Percentiles rank a stretch among this genome's conserved stretches.
Evolutionary conservation across 2,329 filamentous ascomycete genomes (phyloP).

Genomic region (Claviceps sp.): DNA sequence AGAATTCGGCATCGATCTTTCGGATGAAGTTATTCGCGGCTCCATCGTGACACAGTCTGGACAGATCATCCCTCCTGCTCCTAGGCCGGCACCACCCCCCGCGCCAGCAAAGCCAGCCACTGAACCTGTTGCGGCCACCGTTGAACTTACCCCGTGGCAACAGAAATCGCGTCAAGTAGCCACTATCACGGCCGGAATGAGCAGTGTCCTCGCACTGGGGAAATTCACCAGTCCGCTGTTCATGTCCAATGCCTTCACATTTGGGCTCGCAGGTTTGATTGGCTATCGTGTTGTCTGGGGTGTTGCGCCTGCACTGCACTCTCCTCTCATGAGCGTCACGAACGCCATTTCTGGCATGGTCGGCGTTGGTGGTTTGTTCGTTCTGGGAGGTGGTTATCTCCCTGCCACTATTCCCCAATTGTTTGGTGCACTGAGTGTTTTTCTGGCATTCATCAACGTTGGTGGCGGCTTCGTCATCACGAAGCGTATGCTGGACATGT

Average conservation of each 20-base stretch:
- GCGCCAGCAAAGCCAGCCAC: slow-evolving; percentile 30
- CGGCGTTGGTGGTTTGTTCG: slow-evolving; percentile 75
- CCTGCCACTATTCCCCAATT: slow-evolving; percentile 67
- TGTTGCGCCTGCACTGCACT: slow-evolving; percentile 70
- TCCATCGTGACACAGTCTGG: slow-evolving; percentile 73
- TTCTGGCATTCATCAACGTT: slow-evolving; percentile 79
- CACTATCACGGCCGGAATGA: slow-evolving; percentile 65
- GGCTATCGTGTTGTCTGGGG: slow-evolving; percentile 86
- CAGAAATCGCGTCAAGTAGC: slow-evolving; percentile 65
- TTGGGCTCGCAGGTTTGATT: slow-evolving; percentile 70
- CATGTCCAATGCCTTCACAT: slow-evolving; percentile 80
- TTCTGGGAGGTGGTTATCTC: slow-evolving; percentile 69
- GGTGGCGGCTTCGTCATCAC: slow-evolving; percentile 84
- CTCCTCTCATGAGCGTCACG: slow-evolving; percentile 82
- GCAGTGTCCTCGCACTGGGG: slow-evolving; percentile 58
- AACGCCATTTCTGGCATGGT: slow-evolving; percentile 92
- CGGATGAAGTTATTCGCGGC: slow-evolving; percentile 75
- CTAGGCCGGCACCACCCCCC: slow-evolving; percentile 48
- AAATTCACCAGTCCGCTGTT: slow-evolving; percentile 73
- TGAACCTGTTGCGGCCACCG: slow-evolving; percentile 36
- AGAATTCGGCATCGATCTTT: slow-evolving; percentile 65
- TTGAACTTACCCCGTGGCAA: slow-evolving; percentile 70
- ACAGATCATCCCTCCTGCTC: slow-evolving; percentile 60
- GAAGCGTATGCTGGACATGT: slow-evolving; percentile 90
- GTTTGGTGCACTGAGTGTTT: slow-evolving; percentile 66